Evolutionary conservation across 495 filamentous ascomycete species (phyloP), one percentile per base, ranked within the genome.

Genomic region (Daldinia vernicosa): DNA sequence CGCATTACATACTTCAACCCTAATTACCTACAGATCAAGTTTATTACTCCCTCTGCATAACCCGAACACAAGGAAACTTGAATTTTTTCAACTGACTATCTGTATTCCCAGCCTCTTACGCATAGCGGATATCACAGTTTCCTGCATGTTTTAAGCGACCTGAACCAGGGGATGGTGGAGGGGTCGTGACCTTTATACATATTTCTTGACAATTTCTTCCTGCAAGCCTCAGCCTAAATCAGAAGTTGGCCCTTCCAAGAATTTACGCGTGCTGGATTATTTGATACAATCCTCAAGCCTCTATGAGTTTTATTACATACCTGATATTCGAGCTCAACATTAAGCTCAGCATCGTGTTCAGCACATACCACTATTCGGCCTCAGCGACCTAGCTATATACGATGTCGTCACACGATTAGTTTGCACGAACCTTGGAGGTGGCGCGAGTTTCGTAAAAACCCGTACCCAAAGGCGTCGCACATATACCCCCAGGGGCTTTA

Each of bases 171-270:
- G 51, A 33, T 52, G 40, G 63, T 57, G 70, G 66, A 70, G 68
- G 60, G 67, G 69, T 63, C 64, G 40, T 66, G 54, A 43, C 60
- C 61, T 67, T 64, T 71, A n/a, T n/a, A n/a, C 62, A 67, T 67
- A 58, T 71, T 67, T 51, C 40, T 57, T 40, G 15, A 64, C 27
- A 26, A 61, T 45, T 65, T 59, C 40, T 58, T 68, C 66, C 74
- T 74, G 67, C 74, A 74, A 69, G 74, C 65, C 71, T 74, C 74
- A 76, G 74, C 74, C 74, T 76, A 76, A 76, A 76, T 67, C 54
- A 69, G 63, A 72, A 70, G 60, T 57, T 69, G 39, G 22, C 59
- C 28, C 30, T 60, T 55, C 40, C 39, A 45, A 60, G 62, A 66
- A 67, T 67, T 39, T 54, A 60, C 66, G 43, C 35, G 11, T 40